Base-by-base conservation (phyloP, 352 stramenopile genomes). In the Globisporangium polare region DNA sequence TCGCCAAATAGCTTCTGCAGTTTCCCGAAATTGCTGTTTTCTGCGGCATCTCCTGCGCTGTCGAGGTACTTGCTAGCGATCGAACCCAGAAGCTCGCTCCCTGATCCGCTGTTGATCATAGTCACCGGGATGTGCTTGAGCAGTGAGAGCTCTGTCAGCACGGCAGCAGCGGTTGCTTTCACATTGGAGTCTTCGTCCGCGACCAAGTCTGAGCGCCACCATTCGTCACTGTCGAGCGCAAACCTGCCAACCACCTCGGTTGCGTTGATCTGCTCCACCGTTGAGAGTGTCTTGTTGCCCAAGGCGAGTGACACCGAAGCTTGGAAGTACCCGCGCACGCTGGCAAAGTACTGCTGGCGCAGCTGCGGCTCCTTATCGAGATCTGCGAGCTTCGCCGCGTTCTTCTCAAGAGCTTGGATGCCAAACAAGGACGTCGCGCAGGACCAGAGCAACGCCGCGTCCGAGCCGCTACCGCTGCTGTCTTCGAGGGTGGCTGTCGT, bases 41-140 rank as follows among this genome's bases (percentile, higher is more conserved):
- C 22, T 7, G 29, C 24, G 5, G 46, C 46, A 7, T 53, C 46
- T 7, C 0, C 46, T 20, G 24, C 5, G 26, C 46, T 53, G 27
- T 33, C 24, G 13, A 53, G 24, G 46, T 53, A 53, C 29, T 33
- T 53, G 15, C 46, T 53, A 24, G 24, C 24, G 46, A 53, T 53
- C 24, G 6, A 17, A 3, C 24, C 24, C 12, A 35, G 2, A 18
- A 53, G 24, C 24, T 35, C 46, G 10, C 6, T 27, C 12, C 46
- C 24, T 20, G 46, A 18, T 9, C 12, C 46, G 46, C n/a, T 35
- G 15, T 7, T 35, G 15, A 15, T 9, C 15, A 13, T 20, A 22
- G 5, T 7, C 13, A 5, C 46, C 9, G 46, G 46, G n/a, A 53
- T 22, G 17, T 53, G 46, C 17, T 53, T 53, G 13, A 53, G 46